Base-by-base conservation (phyloP, 352 stramenopile species). In the Globisporangium middletonii region DNA sequence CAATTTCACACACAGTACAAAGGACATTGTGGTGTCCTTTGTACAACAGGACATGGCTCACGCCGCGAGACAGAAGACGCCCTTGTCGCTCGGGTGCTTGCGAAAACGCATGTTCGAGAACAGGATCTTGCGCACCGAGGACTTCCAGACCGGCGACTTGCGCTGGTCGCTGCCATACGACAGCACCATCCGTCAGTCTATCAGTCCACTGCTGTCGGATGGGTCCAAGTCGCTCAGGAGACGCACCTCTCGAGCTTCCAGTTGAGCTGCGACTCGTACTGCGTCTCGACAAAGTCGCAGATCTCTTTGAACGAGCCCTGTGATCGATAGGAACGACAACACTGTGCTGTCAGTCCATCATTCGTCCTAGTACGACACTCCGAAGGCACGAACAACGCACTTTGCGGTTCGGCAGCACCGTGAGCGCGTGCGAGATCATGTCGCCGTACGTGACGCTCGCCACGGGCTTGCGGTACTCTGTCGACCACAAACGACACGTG, bases 121-220 rank as follows among this genome's bases (percentile, higher is more conserved):
- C 33, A 95, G 67, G 50, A 95, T 95, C 72, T 95, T 95, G 64
- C 86, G 83, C 47, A 95, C 86, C 2, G 83, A 94, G 13, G 83
- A 94, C 62, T 93, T 95, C 86, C 86, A 95, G 51, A 95, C 86
- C 5, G 83, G 86, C 38, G 80, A 94, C 60, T 92, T 92, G 59
- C 83, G 79, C 58, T 92, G 78, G 55, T 95, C 86, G 50, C 82
- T 86, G 38, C 13, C 5, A 1, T 9, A 12, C 12, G 12, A 2
- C 33, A 38, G 1, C 33, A 9, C 33, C 33, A 38, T 23, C 23
- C 23, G 33, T 11, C 33, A 38, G 7, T 11, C 33, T 12, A 9
- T 38, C 33, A 38, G 33, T 38, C 33, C 23, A 23, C 23, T 23
- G 23, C 23, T 23, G 23, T 23, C 23, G 23, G 23, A 23, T 23